Percentiles rank a stretch among this genome's conserved stretches.
Conservation (phyloP, 495 filamentous ascomycete genomes). For the Apodospora peruviana region DNA sequence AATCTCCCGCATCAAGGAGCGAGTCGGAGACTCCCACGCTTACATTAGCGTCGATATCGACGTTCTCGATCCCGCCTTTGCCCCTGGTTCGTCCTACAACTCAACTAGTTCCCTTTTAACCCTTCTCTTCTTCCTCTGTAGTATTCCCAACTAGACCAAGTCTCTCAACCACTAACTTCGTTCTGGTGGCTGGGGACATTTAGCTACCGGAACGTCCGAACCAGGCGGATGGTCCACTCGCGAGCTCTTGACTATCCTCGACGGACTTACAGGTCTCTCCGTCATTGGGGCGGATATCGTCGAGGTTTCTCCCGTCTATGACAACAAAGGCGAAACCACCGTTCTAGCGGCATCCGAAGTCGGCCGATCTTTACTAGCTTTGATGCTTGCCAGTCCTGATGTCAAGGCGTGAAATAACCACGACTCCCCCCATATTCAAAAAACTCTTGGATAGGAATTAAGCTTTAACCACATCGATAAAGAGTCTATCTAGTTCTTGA, state of each 20-base stretch:
- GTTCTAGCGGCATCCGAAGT: constrained; percentile 58
- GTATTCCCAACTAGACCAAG: neutral
- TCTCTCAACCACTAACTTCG: neutral
- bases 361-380: neutral
- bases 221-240: constrained; percentile 83
- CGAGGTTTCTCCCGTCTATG: constrained; percentile 67
- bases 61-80: constrained; percentile 70
- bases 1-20: constrained; percentile 65
- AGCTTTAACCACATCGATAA: no score
- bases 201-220: constrained; percentile 81
- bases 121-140: neutral
- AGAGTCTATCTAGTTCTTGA: no score
- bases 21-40: constrained; percentile 69
- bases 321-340: constrained; percentile 63
- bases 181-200: constrained; percentile 39
- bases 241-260: constrained; percentile 49
- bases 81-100: constrained; percentile 23
- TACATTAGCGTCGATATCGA: constrained; percentile 90
- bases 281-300: constrained; percentile 77
- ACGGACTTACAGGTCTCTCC: constrained; percentile 59
- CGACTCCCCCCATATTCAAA: no score
- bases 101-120: neutral
- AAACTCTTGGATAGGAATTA: no score
- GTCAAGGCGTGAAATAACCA: no score
- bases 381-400: neutral